A percentile compares a stretch with the other conserved stretches of the same genome.
Evolutionary conservation across 1,284 basidiomycete species (phyloP).

Genomic region (Stygiomarasmius scandens): DNA sequence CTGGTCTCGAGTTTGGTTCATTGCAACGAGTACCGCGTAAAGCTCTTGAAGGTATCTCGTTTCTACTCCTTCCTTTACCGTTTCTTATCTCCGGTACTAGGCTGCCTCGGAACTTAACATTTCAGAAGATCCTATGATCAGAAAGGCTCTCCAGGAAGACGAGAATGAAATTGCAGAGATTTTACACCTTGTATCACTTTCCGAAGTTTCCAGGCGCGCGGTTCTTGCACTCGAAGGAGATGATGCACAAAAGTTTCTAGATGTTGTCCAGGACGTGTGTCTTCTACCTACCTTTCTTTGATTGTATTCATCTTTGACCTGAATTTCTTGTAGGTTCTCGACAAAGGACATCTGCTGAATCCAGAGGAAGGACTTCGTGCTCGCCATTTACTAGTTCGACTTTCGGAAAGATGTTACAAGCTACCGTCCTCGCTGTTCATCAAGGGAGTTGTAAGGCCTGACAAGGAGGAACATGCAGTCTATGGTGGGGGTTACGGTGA

Average conservation of each 20-base stretch:
- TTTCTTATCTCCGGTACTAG: neutral
- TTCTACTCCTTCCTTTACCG: neutral
- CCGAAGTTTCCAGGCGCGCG: neutral
- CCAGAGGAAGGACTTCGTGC: neutral
- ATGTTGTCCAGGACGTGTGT: slow-evolving; percentile 4
- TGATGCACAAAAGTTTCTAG: slow-evolving; percentile 3
- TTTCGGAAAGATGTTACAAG: slow-evolving; percentile 18
- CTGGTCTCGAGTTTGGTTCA: neutral
- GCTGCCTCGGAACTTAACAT: slow-evolving; percentile 3
- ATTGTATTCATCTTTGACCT: neutral
- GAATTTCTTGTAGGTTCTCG: neutral
- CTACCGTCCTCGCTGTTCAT: slow-evolving; percentile 22
- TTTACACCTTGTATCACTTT: neutral
- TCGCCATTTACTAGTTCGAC: slow-evolving; percentile 5
- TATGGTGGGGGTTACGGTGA: slow-evolving; percentile 22
- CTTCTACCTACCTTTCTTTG: neutral
- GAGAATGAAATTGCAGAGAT: slow-evolving; percentile 3
- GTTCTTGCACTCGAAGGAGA: slow-evolving; percentile 2
- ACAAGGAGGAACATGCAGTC: slow-evolving; percentile 6
- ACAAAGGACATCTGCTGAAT: slow-evolving; percentile 3
- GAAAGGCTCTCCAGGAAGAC: slow-evolving; percentile 1
- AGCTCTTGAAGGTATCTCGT: slow-evolving; percentile 1
- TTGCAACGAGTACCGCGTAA: neutral
- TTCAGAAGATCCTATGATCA: neutral
- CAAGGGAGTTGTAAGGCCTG: slow-evolving; percentile 16